Evolutionary conservation across 768 basidiomycete genomes (phyloP).

Genomic region (Rubroboletus pulcherrimus): DNA sequence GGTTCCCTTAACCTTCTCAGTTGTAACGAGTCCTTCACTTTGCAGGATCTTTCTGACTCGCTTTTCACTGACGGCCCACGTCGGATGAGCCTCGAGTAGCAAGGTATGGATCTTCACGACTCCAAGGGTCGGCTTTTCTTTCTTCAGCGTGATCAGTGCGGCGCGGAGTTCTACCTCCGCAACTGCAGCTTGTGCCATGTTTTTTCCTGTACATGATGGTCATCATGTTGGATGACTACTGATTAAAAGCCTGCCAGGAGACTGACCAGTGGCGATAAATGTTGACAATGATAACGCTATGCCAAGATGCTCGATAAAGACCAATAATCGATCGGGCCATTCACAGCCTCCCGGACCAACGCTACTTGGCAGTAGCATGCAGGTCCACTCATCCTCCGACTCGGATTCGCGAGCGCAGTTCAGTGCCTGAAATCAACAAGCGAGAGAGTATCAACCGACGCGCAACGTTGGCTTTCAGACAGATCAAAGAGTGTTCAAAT

Average conservation of each 20-base stretch:
- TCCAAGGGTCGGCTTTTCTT: slow-evolving; percentile 59
- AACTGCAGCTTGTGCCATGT: slow-evolving; percentile 17
- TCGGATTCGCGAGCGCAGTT: background rate
- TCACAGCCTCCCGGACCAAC: background rate
- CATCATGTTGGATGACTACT: background rate
- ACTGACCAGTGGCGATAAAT: background rate
- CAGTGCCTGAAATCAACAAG: background rate
- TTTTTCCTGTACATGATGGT: background rate
- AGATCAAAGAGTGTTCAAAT: background rate
- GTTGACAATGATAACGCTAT: background rate
- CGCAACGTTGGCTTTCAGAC: background rate
- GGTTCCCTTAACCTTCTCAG: slow-evolving; percentile 1
- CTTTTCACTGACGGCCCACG: slow-evolving; percentile 84
- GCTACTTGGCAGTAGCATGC: background rate
- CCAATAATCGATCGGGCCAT: background rate
- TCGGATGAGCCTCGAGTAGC: slow-evolving; percentile 54
- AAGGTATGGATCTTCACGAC: slow-evolving; percentile 67
- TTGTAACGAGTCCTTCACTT: slow-evolving; percentile 46
- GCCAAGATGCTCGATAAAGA: background rate
- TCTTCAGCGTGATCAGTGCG: slow-evolving; percentile 53
- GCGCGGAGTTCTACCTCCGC: slow-evolving; percentile 57
- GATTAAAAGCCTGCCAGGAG: background rate
- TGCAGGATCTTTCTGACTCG: slow-evolving; percentile 71
- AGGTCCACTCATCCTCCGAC: background rate
- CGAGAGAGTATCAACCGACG: background rate